Evolutionary conservation across 768 basidiomycete species (phyloP), one percentile per base, ranked within the genome.

Genomic region (Leccinum imitatum): DNA sequence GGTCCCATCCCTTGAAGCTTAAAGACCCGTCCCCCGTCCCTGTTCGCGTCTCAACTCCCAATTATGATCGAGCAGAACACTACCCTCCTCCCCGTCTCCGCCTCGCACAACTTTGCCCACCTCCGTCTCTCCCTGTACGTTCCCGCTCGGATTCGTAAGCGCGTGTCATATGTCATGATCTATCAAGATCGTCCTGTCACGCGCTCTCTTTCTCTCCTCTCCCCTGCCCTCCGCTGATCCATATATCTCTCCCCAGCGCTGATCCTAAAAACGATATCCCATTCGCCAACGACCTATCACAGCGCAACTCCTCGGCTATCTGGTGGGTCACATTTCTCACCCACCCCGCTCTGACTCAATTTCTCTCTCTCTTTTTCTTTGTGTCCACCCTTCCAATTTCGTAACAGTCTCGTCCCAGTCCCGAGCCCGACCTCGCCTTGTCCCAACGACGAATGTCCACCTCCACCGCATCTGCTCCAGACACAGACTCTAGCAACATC

Each of bases 371-470:
- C 23, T 23, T 23, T 23, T 23, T 23, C 23, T 23, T 23, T 23
- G 23, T 23, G 23, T 23, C 63, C 61, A 63, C 52, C 54, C 53
- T 53, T 56, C 55, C 41, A 61, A 52, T 62, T 59, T 60, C 44
- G 56, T 53, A 35, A 56, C 59, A 63, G 56, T 62, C 54, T 64
- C 56, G 11, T 51, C 15, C 53, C 70, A 80, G 78, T 67, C 67
- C 76, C 60, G 77, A 81, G 50, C 66, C 80, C 62, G 84, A 82
- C 72, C 68, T 83, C 63, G 84, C 84, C 73, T 85, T 88, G 50
- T 31, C 68, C 60, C 63, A 63, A 58, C 82, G 89, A 69, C 87
- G 89, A 69, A 91, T 92, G 90, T 91, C 90, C 74, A 81, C 82
- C 71, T 89, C 87, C 63, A 86, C 85, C 54, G 80, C 84, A 59